These are phyloP conservation scores for Echites panduratus DNA, from an alignment of 257 asterid genomes.

Conservation along the genomic window DNA sequence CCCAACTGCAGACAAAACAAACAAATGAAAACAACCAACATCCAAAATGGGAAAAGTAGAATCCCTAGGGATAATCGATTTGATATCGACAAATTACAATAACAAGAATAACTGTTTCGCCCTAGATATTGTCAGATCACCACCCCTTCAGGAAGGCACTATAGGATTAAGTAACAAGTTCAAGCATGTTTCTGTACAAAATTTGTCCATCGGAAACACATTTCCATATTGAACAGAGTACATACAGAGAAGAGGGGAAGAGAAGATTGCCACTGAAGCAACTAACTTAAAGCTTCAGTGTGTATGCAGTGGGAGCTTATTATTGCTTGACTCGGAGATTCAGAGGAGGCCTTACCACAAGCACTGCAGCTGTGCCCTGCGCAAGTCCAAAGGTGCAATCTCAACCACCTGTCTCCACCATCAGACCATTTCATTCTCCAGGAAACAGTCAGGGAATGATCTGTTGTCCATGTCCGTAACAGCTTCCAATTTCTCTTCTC, in stretches of 20 bases:
- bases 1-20: background rate
- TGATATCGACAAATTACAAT: background rate
- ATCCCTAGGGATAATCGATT: background rate
- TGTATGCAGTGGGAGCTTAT: conserved; percentile 22
- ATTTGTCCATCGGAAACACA: background rate
- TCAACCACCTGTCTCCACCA: conserved; percentile 5
- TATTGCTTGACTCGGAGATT: conserved; percentile 11
- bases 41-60: background rate
- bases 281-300: conserved; percentile 7
- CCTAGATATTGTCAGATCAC: conserved; percentile 6
- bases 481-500: conserved; percentile 22
- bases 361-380: conserved; percentile 30
- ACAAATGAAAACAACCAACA: background rate
- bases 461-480: background rate
- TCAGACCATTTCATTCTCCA: conserved; percentile 20
- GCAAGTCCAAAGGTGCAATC: conserved; percentile 7
- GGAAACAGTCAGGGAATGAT: conserved; percentile 8
- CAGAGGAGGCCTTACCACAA: conserved; percentile 26
- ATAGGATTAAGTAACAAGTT: conserved; percentile 22
- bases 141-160: background rate
- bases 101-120: conserved; percentile 7
- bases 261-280: conserved; percentile 15
- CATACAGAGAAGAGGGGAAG: background rate
- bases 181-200: conserved; percentile 8
- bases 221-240: background rate